Evolutionary conservation across 345 rosid genomes (phyloP).

Genomic region (Syzygium jambos): DNA sequence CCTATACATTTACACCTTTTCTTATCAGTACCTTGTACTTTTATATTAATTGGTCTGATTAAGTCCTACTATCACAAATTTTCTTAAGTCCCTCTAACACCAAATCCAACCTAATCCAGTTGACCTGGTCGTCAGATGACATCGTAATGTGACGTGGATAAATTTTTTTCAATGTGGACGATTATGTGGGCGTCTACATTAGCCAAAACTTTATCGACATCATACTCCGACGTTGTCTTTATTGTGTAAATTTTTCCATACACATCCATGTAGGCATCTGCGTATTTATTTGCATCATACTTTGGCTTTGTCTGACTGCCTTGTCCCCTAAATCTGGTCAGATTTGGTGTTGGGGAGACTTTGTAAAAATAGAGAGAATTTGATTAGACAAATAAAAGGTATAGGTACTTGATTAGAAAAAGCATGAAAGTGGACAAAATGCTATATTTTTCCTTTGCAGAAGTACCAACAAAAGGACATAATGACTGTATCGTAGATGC

Average conservation of each 20-base stretch:
- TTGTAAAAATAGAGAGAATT: not conserved
- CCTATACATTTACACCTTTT: not conserved
- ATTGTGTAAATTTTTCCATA: not conserved
- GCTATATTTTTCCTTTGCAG: not conserved
- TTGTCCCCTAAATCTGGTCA: not conserved
- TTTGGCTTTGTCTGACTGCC: not conserved
- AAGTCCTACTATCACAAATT: not conserved
- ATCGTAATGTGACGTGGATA: not conserved
- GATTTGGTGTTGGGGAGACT: fast-evolving
- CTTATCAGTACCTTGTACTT: not conserved
- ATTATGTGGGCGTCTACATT: not conserved
- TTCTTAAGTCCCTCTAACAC: not conserved
- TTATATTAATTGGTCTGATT: not conserved
- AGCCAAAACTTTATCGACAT: not conserved
- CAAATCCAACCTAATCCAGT: not conserved
- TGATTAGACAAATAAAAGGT: not conserved
- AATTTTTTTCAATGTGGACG: fast-evolving
- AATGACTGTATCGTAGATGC: not conserved
- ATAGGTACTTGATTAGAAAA: not conserved
- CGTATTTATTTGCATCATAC: not conserved
- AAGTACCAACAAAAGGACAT: not conserved
- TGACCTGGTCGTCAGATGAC: fast-evolving
- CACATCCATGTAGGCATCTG: not conserved
- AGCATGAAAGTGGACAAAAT: not conserved
- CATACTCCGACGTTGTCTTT: not conserved